Evolutionary conservation across 768 basidiomycete species (phyloP), one percentile per base, ranked within the genome.

Genomic region (Cubamyces lactineus): DNA sequence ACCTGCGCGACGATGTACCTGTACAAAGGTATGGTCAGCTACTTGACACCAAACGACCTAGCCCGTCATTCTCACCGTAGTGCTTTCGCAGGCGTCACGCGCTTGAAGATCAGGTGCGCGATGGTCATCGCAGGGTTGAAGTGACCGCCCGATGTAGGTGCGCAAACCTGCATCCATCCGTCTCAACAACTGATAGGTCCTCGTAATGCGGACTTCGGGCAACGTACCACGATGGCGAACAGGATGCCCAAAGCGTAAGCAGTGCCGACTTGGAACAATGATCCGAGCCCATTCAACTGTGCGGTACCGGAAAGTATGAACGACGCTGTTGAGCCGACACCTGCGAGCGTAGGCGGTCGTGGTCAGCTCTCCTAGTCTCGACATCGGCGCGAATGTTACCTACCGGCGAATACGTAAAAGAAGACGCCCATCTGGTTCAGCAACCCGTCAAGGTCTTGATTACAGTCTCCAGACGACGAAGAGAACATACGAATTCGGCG

Each of bases 61-160:
- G 48, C 16, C 13, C 48, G 8, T 49, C 17, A 42, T 46, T 49
- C 75, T 60, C 42, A 86, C 87, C 82, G 74, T 26, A 74, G 48
- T 3, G 81, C 86, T 59, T 86, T 88, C 47, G 69, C 54, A 13
- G 71, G 55, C 1, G 88, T 84, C 72, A 87, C 86, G 0, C 80
- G 80, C 61, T 75, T 83, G 77, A 84, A 83, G 15, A 87, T 11
- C 17, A 78, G 74, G 45, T 80, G 73, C 8, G 80, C 72, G 49
- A 88, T 74, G 3, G 87, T 85, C 21, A 89, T 78, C 50, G 82
- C 80, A 2, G 90, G 91, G 51, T 75, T 77, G 61, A 80, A 74
- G 67, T 80, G 79, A 1, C 76, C 76, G 9, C 77, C 76, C 0
- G 76, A 78, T 1, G 75, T 74, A 9, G 73, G 64, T 6, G 71